Conservation (phyloP, 108 stramenopile species). For the Pseudonitzschia delicatissima region DNA sequence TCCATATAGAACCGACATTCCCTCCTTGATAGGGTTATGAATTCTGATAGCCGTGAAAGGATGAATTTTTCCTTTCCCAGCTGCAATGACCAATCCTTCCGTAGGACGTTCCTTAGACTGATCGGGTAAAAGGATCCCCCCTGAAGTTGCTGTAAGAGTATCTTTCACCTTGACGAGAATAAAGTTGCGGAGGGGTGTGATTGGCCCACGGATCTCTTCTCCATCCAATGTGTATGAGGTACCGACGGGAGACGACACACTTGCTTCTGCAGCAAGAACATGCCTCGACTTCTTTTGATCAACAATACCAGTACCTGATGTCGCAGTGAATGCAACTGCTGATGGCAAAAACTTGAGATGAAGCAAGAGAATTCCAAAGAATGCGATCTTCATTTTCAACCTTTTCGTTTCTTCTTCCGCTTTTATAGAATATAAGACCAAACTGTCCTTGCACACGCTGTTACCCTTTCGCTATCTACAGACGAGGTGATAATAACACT, state of each 20-base stretch:
- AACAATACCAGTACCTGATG: not conserved
- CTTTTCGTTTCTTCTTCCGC: not conserved
- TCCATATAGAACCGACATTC: conserved; percentile 87
- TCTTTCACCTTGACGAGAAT: conserved; percentile 82
- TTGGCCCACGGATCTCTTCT: conserved; percentile 70
- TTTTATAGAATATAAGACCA: too few species aligned
- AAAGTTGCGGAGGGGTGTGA: conserved; percentile 85
- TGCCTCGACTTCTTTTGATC: not conserved
- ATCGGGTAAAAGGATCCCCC: conserved; percentile 91
- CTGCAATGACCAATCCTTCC: conserved; percentile 86
- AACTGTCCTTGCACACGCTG: not conserved
- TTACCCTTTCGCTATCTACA: too few species aligned
- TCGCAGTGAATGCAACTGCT: not conserved
- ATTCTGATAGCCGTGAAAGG: conserved; percentile 86
- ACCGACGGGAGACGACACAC: not conserved
- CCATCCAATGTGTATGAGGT: conserved; percentile 58
- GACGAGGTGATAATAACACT: too few species aligned
- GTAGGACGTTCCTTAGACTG: conserved; percentile 88
- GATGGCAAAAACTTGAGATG: not conserved
- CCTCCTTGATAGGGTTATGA: conserved; percentile 74
- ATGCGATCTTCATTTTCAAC: not conserved
- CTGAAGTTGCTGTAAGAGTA: conserved; percentile 78
- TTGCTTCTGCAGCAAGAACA: not conserved
- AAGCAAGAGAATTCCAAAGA: not conserved
- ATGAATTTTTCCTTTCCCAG: conserved; percentile 88